phyloP scores from a whole-genome alignment of 495 filamentous ascomycete genomes.

The Pyronema omphalodes region DNA sequence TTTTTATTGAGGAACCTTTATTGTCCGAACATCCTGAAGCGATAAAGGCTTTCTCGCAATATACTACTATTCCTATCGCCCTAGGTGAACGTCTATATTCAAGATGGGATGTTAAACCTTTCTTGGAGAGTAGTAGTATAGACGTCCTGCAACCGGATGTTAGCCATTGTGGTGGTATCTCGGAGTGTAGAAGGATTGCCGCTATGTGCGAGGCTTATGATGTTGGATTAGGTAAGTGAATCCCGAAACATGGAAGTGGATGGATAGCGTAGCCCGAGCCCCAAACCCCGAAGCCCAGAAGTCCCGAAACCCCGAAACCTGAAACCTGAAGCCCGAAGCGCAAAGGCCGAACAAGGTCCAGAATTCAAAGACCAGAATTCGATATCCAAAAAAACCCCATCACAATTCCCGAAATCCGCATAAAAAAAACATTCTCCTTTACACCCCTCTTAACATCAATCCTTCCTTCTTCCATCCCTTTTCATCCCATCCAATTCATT shows the following conservation, averaged over 20 bases:
- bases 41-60: conserved; percentile 44
- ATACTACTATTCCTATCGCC: conserved; percentile 49
- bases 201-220: conserved; percentile 63
- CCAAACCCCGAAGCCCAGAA: too few species aligned
- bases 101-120: conserved; percentile 60
- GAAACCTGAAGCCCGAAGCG: too few species aligned
- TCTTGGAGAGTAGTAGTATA: conserved; percentile 48
- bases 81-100: conserved; percentile 58
- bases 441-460: too few species aligned
- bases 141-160: conserved; percentile 66
- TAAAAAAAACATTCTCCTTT: too few species aligned
- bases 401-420: too few species aligned
- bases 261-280: too few species aligned
- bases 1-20: conserved; percentile 70
- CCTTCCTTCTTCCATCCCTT: too few species aligned
- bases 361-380: too few species aligned
- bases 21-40: conserved; percentile 53
- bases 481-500: too few species aligned
- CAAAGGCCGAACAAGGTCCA: neutral
- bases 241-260: too few species aligned
- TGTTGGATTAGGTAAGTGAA: conserved; percentile 38
- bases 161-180: conserved; percentile 57
- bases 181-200: conserved; percentile 52
- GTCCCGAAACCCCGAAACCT: too few species aligned
- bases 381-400: too few species aligned